Evolutionary conservation across 1,139 yeast species (phyloP).

Genomic region (Suzukiozyma palmioleophila): DNA sequence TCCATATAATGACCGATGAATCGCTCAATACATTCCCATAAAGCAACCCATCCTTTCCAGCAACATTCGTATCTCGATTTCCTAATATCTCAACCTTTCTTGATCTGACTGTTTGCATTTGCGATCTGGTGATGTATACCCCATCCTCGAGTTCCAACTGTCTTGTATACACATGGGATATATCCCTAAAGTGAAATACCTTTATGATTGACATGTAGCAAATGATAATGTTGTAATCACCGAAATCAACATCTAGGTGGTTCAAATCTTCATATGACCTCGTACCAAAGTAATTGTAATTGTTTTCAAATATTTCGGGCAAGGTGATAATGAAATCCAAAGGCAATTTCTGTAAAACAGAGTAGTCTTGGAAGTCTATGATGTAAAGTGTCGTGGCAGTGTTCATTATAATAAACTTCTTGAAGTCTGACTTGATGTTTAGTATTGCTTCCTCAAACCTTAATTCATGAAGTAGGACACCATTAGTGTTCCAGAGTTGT

Average conservation of each 20-base stretch:
- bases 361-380: conserved; percentile 16
- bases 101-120: conserved; percentile 8
- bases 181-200: conserved; percentile 21
- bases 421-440: conserved; percentile 30
- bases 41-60: conserved; percentile 38
- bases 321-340: conserved; percentile 8
- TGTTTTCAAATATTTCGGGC: neutral
- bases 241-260: conserved; percentile 49
- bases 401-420: conserved; percentile 20
- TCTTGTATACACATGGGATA: conserved; percentile 1
- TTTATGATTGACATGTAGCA: conserved; percentile 21
- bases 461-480: conserved; percentile 14
- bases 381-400: conserved; percentile 17
- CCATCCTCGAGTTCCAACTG: conserved; percentile 2
- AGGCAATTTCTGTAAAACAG: conserved; percentile 7
- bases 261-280: conserved; percentile 2
- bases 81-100: conserved; percentile 8
- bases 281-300: conserved; percentile 6
- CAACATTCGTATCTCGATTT: conserved; percentile 15
- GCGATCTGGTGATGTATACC: neutral
- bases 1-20: conserved; percentile 37
- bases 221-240: conserved; percentile 37
- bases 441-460: conserved; percentile 17
- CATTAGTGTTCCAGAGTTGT: conserved; percentile 25
- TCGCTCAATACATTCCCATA: conserved; percentile 34